These are phyloP conservation scores for Choiromyces venosus DNA, from an alignment of 495 filamentous ascomycete species.

Conservation along the genomic window DNA sequence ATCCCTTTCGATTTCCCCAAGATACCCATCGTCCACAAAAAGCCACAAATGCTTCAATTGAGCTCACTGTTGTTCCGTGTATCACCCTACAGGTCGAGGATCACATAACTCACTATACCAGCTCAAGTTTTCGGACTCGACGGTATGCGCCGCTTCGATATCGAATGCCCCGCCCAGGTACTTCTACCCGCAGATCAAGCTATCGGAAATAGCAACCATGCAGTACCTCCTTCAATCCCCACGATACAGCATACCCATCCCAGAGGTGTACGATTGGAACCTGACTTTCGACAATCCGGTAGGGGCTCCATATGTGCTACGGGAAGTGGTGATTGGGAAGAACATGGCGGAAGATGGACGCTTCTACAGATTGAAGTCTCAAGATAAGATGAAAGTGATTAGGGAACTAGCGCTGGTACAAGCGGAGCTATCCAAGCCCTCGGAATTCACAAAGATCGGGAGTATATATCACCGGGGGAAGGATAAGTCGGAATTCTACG, in stretches of 20 bases:
- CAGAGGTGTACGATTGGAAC: constrained; percentile 38
- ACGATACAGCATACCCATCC: constrained; percentile 39
- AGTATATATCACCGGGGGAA: constrained; percentile 37
- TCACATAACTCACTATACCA: constrained; percentile 42
- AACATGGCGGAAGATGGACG: constrained; percentile 40
- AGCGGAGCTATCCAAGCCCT: constrained; percentile 41
- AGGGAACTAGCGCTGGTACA: constrained; percentile 38
- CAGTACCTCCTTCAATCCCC: constrained; percentile 37
- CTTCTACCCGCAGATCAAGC: constrained; percentile 39
- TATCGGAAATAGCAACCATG: constrained; percentile 42
- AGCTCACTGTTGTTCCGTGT: constrained; percentile 12
- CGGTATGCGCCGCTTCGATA: constrained; percentile 41
- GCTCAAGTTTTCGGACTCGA: constrained; percentile 37
- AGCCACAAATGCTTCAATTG: constrained; percentile 24
- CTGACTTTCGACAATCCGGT: constrained; percentile 40
- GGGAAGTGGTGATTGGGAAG: constrained; percentile 40
- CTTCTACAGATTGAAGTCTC: constrained; percentile 32
- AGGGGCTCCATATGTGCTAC: constrained; percentile 40
- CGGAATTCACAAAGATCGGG: constrained; percentile 40
- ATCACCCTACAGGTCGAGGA: constrained; percentile 34
- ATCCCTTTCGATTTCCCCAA: constrained; percentile 10
- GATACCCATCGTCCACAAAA: constrained; percentile 14
- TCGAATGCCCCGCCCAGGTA: constrained; percentile 40
- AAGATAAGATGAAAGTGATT: constrained; percentile 39
- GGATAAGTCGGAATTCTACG: constrained; percentile 29